A percentile compares a stretch with the other conserved stretches of the same genome.
Conservation (phyloP, 345 rosid genomes). For the Arabis hirsuta region DNA sequence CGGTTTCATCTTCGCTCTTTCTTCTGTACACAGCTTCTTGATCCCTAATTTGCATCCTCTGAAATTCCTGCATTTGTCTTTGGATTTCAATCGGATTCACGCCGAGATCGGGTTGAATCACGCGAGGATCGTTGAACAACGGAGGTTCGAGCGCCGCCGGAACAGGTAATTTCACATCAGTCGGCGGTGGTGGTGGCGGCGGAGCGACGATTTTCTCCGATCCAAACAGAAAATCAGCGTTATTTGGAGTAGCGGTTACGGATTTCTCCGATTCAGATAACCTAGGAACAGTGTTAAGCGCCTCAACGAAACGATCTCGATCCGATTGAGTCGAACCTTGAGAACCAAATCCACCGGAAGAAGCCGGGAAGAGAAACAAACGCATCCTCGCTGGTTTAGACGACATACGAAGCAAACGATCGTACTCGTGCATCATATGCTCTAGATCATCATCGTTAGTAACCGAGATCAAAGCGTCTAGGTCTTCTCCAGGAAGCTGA, state of each 20-base stretch:
- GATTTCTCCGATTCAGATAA: slow-evolving; percentile 42
- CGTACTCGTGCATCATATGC: slow-evolving; percentile 95
- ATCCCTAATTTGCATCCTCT: slow-evolving; percentile 77
- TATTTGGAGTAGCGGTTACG: slow-evolving; percentile 42
- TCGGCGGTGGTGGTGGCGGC: slow-evolving; percentile 41
- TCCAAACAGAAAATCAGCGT: slow-evolving; percentile 81
- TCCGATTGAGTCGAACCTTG: slow-evolving; percentile 64
- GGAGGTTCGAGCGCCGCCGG: slow-evolving; percentile 37
- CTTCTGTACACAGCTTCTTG: slow-evolving; percentile 53
- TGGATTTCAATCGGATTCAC: slow-evolving; percentile 55
- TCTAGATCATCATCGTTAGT: slow-evolving; percentile 93
- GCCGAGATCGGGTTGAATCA: slow-evolving; percentile 51
- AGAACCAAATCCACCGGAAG: slow-evolving; percentile 51
- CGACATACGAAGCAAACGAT: slow-evolving; percentile 67
- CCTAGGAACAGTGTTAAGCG: slow-evolving; percentile 59
- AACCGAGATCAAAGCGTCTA: slow-evolving; percentile 93
- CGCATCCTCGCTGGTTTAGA: slow-evolving; percentile 91
- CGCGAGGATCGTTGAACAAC: slow-evolving; percentile 39
- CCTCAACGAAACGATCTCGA: slow-evolving; percentile 75
- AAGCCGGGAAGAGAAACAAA: slow-evolving; percentile 66
- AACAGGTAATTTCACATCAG: slow-evolving; percentile 40
- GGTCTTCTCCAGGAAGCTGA: slow-evolving; percentile 94
- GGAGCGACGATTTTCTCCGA: slow-evolving; percentile 58
- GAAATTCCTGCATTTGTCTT: slow-evolving; percentile 66
- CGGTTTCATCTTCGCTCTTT: slow-evolving; percentile 49